Evolutionary conservation across 2,329 filamentous ascomycete genomes (phyloP).

Genomic region (Claviceps monticola): DNA sequence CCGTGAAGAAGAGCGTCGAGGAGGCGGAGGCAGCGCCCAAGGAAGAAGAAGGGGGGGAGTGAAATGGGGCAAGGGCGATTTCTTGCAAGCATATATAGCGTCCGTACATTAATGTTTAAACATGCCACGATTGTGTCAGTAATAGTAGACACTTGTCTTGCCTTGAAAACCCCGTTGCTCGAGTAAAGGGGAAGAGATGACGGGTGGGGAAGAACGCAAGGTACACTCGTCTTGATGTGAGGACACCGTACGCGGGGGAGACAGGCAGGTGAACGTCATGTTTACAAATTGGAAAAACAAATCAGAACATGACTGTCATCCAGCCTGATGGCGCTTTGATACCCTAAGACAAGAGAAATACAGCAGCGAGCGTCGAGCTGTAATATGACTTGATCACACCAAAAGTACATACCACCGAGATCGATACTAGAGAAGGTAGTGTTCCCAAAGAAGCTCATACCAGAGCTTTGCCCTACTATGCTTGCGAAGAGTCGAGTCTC

Average conservation of each 20-base stretch:
- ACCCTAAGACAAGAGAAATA: too few species aligned
- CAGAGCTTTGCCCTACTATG: too few species aligned
- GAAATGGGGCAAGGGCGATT: not conserved
- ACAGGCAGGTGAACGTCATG: too few species aligned
- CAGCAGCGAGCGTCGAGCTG: too few species aligned
- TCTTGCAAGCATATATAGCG: slow-evolving; percentile 9
- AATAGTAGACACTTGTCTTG: not conserved
- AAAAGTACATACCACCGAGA: too few species aligned
- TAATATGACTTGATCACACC: too few species aligned
- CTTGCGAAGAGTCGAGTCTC: too few species aligned
- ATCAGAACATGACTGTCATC: too few species aligned
- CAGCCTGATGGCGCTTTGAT: too few species aligned
- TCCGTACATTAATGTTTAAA: slow-evolving; percentile 26
- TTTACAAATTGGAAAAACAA: too few species aligned
- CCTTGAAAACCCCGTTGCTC: not conserved
- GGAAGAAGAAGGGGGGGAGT: not conserved
- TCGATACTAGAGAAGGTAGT: too few species aligned
- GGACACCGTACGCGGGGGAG: not conserved
- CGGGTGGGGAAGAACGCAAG: not conserved
- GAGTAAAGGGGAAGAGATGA: not conserved
- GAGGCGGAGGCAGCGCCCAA: not conserved
- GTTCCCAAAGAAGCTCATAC: too few species aligned
- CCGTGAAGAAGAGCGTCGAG: not conserved
- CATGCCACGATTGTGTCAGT: not conserved
- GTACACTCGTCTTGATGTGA: not conserved